These are phyloP conservation scores for Salmacisia buchloeana DNA, from an alignment of 1,284 basidiomycete genomes.

Conservation along the genomic window DNA sequence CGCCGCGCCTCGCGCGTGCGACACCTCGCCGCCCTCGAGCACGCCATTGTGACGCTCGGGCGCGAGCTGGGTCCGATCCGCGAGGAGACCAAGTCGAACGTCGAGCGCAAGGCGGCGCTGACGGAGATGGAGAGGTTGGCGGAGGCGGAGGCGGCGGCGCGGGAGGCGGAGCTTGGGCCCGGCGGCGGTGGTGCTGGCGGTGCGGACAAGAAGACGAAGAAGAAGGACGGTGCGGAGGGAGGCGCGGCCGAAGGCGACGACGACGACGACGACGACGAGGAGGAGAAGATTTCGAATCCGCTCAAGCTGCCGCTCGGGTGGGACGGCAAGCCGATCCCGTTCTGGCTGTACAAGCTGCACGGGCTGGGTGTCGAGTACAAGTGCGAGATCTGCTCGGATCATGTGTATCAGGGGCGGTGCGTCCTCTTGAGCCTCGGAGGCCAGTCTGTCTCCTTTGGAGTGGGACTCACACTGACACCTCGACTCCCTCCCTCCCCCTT, in stretches of 20 bases:
- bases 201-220: conserved; percentile 33
- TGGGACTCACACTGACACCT: background rate
- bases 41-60: background rate
- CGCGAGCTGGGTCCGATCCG: conserved; percentile 24
- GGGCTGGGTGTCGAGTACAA: conserved; percentile 94
- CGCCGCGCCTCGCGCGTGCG: conserved; percentile 14
- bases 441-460: background rate
- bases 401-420: conserved; percentile 71
- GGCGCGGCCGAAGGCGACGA: conserved; percentile 17
- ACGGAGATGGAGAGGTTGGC: conserved; percentile 94
- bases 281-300: conserved; percentile 93
- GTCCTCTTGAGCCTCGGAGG: conserved; percentile 26
- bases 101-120: conserved; percentile 89
- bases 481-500: conserved; percentile 3
- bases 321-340: conserved; percentile 98
- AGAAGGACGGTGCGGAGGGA: conserved; percentile 11
- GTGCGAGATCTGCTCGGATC: conserved; percentile 87
- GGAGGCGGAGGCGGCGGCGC: conserved; percentile 65
- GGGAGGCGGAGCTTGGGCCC: conserved; percentile 61
- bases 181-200: conserved; percentile 59
- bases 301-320: conserved; percentile 93
- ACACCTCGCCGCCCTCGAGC: background rate
- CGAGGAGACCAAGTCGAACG: conserved; percentile 74
- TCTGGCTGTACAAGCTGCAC: conserved; percentile 97
- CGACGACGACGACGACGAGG: conserved; percentile 52